Conservation (phyloP, 345 rosid genomes). For the Geranium brycei region DNA sequence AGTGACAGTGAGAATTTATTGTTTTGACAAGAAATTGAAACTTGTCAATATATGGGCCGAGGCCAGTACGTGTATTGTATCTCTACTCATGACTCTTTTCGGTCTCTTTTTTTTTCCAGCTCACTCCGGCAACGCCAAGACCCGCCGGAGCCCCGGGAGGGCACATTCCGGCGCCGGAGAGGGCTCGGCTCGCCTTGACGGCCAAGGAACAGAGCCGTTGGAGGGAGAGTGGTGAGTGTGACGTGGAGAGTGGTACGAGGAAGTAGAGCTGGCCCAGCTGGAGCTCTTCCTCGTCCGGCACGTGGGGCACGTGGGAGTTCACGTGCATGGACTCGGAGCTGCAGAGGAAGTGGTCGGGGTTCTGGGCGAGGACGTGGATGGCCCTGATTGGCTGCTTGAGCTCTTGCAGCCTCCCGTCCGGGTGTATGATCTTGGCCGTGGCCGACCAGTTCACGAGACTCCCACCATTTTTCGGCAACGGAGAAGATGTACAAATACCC, state of each 20-base stretch:
- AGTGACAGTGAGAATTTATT: too few species aligned
- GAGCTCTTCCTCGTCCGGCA: slow-evolving; percentile 22
- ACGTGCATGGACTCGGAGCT: slow-evolving; percentile 23
- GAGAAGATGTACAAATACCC: slow-evolving; percentile 40
- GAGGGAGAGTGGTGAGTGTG: slow-evolving; percentile 13
- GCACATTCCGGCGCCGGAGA: neutral
- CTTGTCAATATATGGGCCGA: too few species aligned
- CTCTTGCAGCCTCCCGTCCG: slow-evolving; percentile 20
- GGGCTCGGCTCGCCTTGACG: slow-evolving; percentile 20
- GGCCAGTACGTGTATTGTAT: too few species aligned
- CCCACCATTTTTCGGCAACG: too few species aligned
- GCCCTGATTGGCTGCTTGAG: slow-evolving; percentile 14
- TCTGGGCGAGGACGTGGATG: slow-evolving; percentile 11
- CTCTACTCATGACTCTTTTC: too few species aligned
- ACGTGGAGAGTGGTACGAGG: slow-evolving; percentile 19
- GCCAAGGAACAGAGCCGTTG: slow-evolving; percentile 26
- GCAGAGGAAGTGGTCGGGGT: slow-evolving; percentile 23
- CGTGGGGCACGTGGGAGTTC: slow-evolving; percentile 13
- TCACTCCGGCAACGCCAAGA: too few species aligned
- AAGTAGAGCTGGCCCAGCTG: slow-evolving; percentile 28
- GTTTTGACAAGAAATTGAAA: too few species aligned
- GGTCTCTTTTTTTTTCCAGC: too few species aligned
- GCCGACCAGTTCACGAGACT: too few species aligned
- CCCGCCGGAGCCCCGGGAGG: too few species aligned
- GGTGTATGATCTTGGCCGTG: slow-evolving; percentile 46